These are phyloP conservation scores for Paramicrosporidium saccamoebae DNA, from an alignment of 371 early-diverging fungal species.

Conservation along the genomic window DNA sequence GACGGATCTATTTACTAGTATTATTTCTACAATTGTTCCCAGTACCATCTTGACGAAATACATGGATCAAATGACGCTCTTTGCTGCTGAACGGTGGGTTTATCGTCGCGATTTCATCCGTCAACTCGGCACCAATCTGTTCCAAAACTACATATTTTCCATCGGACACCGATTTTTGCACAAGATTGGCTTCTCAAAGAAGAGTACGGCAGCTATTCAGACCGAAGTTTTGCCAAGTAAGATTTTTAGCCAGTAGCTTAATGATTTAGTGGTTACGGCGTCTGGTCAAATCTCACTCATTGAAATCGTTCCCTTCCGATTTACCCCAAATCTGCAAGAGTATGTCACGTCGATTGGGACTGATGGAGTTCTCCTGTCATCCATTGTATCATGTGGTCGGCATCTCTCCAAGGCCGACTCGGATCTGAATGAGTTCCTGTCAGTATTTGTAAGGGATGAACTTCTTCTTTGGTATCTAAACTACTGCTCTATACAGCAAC, in stretches of 20 bases:
- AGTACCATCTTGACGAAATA: conserved; percentile 32
- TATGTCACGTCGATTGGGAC: conserved; percentile 68
- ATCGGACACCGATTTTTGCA: conserved; percentile 52
- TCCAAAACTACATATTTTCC: conserved; percentile 58
- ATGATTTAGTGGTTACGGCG: not conserved
- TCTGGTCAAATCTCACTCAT: not conserved
- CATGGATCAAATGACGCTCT: conserved; percentile 20
- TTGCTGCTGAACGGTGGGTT: conserved; percentile 60
- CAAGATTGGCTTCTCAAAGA: conserved; percentile 46
- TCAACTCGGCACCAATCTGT: conserved; percentile 53
- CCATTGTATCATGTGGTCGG: conserved; percentile 37
- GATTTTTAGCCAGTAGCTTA: not conserved
- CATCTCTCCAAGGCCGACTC: conserved; percentile 27
- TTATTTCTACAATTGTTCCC: conserved; percentile 11
- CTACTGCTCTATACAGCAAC: conserved; percentile 14
- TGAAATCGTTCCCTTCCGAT: conserved; percentile 79
- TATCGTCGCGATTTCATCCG: conserved; percentile 61
- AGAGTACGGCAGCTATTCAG: conserved; percentile 42
- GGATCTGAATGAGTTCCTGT: conserved; percentile 5
- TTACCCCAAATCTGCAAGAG: conserved; percentile 80
- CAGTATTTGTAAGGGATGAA: conserved; percentile 55
- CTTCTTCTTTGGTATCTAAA: conserved; percentile 34
- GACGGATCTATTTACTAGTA: not conserved
- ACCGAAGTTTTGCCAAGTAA: conserved; percentile 34
- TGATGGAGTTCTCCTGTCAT: conserved; percentile 54